Base-by-base conservation (phyloP, 139 green algal genomes). In the Ettlia oleoabundans region DNA sequence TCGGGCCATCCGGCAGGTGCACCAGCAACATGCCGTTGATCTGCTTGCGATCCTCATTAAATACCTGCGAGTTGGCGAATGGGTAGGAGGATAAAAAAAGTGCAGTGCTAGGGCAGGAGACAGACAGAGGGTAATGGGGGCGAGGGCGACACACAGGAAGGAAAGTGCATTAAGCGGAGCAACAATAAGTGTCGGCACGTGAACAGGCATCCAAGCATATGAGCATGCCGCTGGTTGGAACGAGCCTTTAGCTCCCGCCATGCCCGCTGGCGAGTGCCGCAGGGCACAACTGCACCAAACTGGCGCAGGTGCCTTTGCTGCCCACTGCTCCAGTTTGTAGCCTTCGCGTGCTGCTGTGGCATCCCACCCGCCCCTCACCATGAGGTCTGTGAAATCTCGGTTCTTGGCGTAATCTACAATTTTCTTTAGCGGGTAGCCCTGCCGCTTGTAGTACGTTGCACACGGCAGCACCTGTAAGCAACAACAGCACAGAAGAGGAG, bases 1-100 rank as follows among this genome's bases (percentile, higher is more conserved):
- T 98, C 32, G 95, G 95, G 4, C 96, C 96, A 71, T 94, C 91
- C 0, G 96, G 96, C 78, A 99, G 90, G 90, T 98, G 95, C 22
- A 96, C 82, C 51, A 97, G 64, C 82, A 98, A 81, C 91, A 98
- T 52, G 21, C 89, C 94, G 81, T 98, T 97, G 61, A 95, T 84
- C 63, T 92, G 65, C 81, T 98, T 98, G 24, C 91, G 76, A 85
- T 97, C 91, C 82, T 99, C 95, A 76, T 98, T 98, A 82, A 98
- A 93, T 28, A 99, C 94, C 43, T 79, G 72, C 22, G 4, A 1
- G n/a, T n/a, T n/a, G n/a, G n/a, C n/a, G n/a, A n/a, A n/a, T n/a
- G n/a, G n/a, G n/a, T n/a, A n/a, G n/a, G n/a, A n/a, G n/a, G n/a
- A n/a, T n/a, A n/a, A n/a, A n/a, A n/a, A n/a, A n/a, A n/a, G n/a